Evolutionary conservation across 176 grass and related monocot genomes (phyloP), one percentile per base, ranked within the genome.

Genomic region (Ananas comosus): DNA sequence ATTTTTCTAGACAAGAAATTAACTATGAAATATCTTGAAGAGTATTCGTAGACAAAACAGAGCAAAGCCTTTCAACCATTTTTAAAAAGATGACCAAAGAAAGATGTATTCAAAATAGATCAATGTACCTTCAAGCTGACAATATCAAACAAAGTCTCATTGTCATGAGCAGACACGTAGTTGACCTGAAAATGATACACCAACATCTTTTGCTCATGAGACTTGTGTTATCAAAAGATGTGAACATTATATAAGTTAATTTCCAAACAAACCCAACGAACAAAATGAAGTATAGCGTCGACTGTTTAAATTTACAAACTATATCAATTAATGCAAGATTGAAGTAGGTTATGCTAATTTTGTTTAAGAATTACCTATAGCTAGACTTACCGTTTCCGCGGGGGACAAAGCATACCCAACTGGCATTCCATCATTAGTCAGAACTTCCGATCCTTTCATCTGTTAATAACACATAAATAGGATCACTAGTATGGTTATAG

Each of bases 151-250:
- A 96, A 80, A 54, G 88, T 96, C 73, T 91, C 88, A 56, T 96
- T 96, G 66, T 96, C 92, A 89, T 96, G 92, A 66, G 92, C 92
- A 80, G 92, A 96, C 72, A 84, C 88, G 82, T 96, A 91, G 72
- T 91, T 96, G 61, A 96, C 85, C 92, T 96, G 85, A 72, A 83
- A 85, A 50, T 2, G 10, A 71, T 5, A 75, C 28, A 82, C 65
- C 19, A 88, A 24, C 4, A 0, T 64, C 74, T 0, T 59, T 8
- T 59, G 28, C 42, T 48, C 13, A 66, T 8, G 13, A 28, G 10
- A 48, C 12, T 27, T 65, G 22, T 13, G 25, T 66, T 47, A 66
- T 66, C 64, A 66, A 66, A 28, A 22, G 2, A 66, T 47, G 64
- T 2, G 14, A n/a, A 16, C 14, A 66, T 13, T 28, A 14, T n/a